phyloP scores from a whole-genome alignment of 495 filamentous ascomycete genomes.

The Neurospora cerealis region DNA sequence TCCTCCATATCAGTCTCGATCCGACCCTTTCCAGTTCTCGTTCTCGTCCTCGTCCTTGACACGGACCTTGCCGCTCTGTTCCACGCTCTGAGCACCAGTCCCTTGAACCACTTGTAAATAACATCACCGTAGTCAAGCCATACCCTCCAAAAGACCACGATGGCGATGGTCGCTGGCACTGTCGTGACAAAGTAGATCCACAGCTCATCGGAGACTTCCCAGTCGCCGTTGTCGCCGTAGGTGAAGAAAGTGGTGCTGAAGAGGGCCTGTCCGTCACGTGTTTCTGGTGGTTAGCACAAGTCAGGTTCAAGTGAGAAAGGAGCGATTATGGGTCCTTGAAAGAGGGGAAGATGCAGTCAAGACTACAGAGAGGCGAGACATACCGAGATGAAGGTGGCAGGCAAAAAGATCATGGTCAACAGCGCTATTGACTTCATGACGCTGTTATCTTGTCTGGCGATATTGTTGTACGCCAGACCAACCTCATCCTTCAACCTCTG shows the following conservation, averaged over 20 bases:
- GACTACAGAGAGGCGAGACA: background rate
- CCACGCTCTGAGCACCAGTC: background rate
- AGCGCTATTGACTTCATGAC: slow-evolving; percentile 35
- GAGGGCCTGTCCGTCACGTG: slow-evolving; percentile 2
- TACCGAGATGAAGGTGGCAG: slow-evolving; percentile 28
- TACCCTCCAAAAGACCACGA: slow-evolving; percentile 8
- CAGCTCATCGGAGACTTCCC: slow-evolving; percentile 8
- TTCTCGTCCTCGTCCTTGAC: background rate
- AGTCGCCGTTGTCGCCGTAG: slow-evolving; percentile 6
- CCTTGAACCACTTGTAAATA: background rate
- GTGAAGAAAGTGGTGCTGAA: slow-evolving; percentile 20
- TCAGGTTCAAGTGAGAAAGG: background rate
- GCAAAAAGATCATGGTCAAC: slow-evolving; percentile 34
- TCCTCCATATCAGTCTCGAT: background rate
- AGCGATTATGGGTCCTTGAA: background rate
- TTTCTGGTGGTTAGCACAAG: background rate
- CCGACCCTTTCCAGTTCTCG: background rate
- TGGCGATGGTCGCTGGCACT: slow-evolving; percentile 10
- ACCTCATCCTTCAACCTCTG: slow-evolving; percentile 13
- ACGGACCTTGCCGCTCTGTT: background rate
- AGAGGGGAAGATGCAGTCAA: background rate
- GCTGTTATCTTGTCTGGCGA: slow-evolving; percentile 24
- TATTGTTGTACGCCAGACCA: slow-evolving; percentile 14
- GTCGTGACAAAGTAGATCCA: slow-evolving; percentile 15
- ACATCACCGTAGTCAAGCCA: slow-evolving; percentile 10